These are phyloP conservation scores for Plasmodium reichenowi DNA, from an alignment of 169 alveolate genomes.

Conservation along the genomic window DNA sequence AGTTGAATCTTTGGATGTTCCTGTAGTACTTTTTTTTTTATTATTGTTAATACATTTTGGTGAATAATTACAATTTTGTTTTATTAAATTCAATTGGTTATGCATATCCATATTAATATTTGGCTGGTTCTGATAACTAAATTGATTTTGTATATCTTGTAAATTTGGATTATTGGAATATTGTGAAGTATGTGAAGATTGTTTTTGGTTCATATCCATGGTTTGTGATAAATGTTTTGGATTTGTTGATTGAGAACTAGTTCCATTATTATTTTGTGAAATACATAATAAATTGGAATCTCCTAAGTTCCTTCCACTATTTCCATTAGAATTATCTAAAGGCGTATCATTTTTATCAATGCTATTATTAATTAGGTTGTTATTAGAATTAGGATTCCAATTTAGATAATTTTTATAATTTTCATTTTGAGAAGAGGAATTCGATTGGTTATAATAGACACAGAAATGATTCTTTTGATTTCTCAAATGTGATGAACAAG, in stretches of 20 bases:
- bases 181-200: slow-evolving; percentile 7
- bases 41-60: slow-evolving; percentile 18
- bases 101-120: slow-evolving; percentile 19
- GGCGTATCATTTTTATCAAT: slow-evolving; percentile 13
- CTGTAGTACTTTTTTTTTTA: neutral
- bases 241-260: slow-evolving; percentile 23
- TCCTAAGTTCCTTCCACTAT: slow-evolving; percentile 15
- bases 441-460: slow-evolving; percentile 12
- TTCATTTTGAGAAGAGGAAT: slow-evolving; percentile 27
- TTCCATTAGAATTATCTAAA: slow-evolving; percentile 13
- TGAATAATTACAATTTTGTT: slow-evolving; percentile 23
- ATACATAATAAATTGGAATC: slow-evolving; percentile 11
- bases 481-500: slow-evolving; percentile 36
- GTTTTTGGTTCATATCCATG: slow-evolving; percentile 36
- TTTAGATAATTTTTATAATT: slow-evolving; percentile 19
- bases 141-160: slow-evolving; percentile 20
- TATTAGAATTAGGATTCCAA: slow-evolving; percentile 14
- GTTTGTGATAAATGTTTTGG: slow-evolving; percentile 21
- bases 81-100: slow-evolving; percentile 1
- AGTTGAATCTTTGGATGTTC: slow-evolving; percentile 8
- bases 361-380: slow-evolving; percentile 5
- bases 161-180: slow-evolving; percentile 14
- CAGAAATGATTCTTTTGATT: slow-evolving; percentile 63
- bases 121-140: slow-evolving; percentile 32
- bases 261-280: slow-evolving; percentile 25